phyloP scores from a whole-genome alignment of 2,329 filamentous ascomycete species.

The Nigrograna mackinnonii region DNA sequence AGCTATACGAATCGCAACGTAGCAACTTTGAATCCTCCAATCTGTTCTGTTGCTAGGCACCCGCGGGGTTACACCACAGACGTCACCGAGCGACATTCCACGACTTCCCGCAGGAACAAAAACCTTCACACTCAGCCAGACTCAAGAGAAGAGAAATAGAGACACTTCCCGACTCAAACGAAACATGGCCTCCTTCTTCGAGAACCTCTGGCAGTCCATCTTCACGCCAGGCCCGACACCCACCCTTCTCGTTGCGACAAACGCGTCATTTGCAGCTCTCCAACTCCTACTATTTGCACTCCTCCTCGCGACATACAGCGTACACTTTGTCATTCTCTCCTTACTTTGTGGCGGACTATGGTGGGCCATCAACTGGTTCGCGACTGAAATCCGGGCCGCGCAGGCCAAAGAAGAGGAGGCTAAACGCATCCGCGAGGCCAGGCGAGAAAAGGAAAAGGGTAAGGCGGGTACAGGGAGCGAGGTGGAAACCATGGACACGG shows the following conservation, averaged over 20 bases:
- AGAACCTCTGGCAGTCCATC: slow-evolving; percentile 86
- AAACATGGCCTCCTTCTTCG: slow-evolving; percentile 58
- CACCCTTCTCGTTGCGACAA: slow-evolving; percentile 85
- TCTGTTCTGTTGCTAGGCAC: slow-evolving; percentile 25
- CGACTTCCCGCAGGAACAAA: not conserved
- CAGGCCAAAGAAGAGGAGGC: slow-evolving; percentile 54
- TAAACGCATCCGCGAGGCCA: slow-evolving; percentile 46
- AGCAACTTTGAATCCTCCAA: slow-evolving; percentile 6
- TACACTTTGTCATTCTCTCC: slow-evolving; percentile 87
- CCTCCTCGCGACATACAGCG: slow-evolving; percentile 78
- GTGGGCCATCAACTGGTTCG: slow-evolving; percentile 98
- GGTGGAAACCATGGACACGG: slow-evolving; percentile 46
- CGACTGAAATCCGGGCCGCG: slow-evolving; percentile 61
- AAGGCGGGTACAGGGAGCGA: slow-evolving; percentile 23
- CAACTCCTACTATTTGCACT: slow-evolving; percentile 78
- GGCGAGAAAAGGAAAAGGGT: slow-evolving; percentile 48
- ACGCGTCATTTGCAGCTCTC: slow-evolving; percentile 83
- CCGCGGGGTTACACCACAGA: slow-evolving; percentile 18
- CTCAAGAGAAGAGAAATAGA: too few relatives aligned
- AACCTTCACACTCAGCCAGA: too few relatives aligned
- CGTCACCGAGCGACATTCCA: slow-evolving; percentile 12
- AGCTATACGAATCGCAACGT: slow-evolving; percentile 10
- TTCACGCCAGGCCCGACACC: slow-evolving; percentile 92
- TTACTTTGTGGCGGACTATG: slow-evolving; percentile 80
- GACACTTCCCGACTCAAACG: not conserved